A percentile compares a stretch with the other conserved stretches of the same genome.
phyloP scores from a whole-genome alignment of 371 early-diverging fungal species.

The Mucor piriformis region DNA sequence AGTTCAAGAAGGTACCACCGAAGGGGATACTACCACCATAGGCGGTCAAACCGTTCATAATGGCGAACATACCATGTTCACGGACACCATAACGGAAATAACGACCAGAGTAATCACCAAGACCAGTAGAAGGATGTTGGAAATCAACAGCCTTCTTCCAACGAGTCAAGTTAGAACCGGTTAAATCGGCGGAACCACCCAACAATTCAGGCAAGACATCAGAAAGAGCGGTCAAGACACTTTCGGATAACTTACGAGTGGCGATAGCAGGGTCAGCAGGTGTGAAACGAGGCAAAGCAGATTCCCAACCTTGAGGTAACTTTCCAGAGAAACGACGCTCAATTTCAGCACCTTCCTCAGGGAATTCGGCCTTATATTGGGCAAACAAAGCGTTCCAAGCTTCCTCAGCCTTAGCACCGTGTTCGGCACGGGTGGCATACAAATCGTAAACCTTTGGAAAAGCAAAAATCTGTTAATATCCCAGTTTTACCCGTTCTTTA shows the following conservation, averaged over 20 bases:
- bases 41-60: conserved; percentile 94
- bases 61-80: conserved; percentile 99
- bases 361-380: conserved; percentile 66
- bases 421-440: conserved; percentile 63
- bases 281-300: conserved; percentile 76
- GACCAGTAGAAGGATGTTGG: conserved; percentile 73
- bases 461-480: not conserved
- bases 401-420: conserved; percentile 64
- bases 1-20: conserved; percentile 98
- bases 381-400: conserved; percentile 80
- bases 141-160: conserved; percentile 96
- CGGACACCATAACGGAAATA: conserved; percentile 98
- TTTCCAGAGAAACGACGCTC: conserved; percentile 75
- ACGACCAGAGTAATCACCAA: conserved; percentile 87
- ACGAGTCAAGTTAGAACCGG: conserved; percentile 95
- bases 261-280: conserved; percentile 84
- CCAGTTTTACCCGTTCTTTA: not conserved
- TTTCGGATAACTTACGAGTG: conserved; percentile 89
- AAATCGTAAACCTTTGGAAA: conserved; percentile 58
- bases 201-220: conserved; percentile 83
- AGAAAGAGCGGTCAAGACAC: conserved; percentile 83
- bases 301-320: conserved; percentile 78
- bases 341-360: conserved; percentile 74
- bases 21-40: conserved; percentile 92
- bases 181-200: conserved; percentile 99